These are phyloP conservation scores for Aspergillaceae sp. DNA, from an alignment of 2,329 filamentous ascomycete genomes.

Conservation along the genomic window DNA sequence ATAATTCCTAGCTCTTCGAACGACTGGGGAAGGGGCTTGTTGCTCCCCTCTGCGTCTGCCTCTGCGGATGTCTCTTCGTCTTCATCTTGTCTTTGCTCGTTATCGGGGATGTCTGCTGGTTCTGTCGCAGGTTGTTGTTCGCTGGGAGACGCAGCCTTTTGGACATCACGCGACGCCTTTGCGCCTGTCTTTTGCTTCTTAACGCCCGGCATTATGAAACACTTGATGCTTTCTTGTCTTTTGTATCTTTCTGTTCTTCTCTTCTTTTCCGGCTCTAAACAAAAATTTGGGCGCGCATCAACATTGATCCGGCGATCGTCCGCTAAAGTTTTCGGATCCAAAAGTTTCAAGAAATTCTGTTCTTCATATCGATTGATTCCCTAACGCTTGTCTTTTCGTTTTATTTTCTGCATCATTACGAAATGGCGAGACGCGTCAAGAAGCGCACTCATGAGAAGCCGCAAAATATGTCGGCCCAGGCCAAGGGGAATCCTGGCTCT, in stretches of 20 bases:
- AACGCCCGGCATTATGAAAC: constrained; percentile 26
- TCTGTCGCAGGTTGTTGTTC: constrained; percentile 9
- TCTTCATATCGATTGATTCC: constrained; percentile 3
- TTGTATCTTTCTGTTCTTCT: constrained; percentile 1
- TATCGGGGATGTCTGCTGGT: constrained; percentile 4
- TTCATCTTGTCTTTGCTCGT: constrained; percentile 1
- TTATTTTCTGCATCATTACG: neutral
- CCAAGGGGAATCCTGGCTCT: constrained; percentile 41
- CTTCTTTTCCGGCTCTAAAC: constrained; percentile 7
- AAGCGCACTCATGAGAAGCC: constrained; percentile 77
- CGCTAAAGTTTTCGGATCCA: constrained; percentile 22
- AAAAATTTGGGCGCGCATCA: constrained; percentile 28
- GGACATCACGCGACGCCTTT: constrained; percentile 13
- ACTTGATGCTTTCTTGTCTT: neutral
- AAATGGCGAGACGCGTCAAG: constrained; percentile 77
- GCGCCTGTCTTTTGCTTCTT: constrained; percentile 35
- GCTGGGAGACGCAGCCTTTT: constrained; percentile 16
- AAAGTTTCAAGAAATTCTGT: constrained; percentile 14
- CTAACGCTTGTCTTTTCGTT: neutral
- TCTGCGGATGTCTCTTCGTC: neutral
- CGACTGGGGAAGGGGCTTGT: constrained; percentile 28
- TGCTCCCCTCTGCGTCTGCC: neutral
- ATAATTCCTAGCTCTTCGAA: constrained; percentile 62
- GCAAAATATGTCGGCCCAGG: constrained; percentile 44
- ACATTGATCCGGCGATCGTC: constrained; percentile 27